Percentiles rank a stretch among this genome's conserved stretches.
Conservation (phyloP, 2,329 filamentous ascomycete genomes). For the Cryphonectria parasitica region DNA sequence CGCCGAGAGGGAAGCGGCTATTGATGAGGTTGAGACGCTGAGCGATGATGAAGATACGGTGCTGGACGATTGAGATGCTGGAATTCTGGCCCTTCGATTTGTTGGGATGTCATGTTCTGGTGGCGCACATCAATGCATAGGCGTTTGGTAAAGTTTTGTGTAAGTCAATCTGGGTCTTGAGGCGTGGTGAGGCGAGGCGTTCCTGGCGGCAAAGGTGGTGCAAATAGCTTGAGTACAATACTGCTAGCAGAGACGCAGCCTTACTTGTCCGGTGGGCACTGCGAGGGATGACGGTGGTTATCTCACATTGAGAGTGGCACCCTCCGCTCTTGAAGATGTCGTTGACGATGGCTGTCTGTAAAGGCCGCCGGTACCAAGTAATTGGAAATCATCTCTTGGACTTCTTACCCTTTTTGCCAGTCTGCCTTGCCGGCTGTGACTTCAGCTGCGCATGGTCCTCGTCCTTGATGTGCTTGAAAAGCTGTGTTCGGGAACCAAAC, state of each 20-base stretch:
- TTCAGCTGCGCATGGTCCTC: slow-evolving; percentile 67
- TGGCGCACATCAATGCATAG: slow-evolving; percentile 25
- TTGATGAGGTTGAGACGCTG: slow-evolving; percentile 88
- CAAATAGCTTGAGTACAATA: slow-evolving; percentile 1
- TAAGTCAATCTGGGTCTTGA: background rate
- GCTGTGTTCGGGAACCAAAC: slow-evolving; percentile 66
- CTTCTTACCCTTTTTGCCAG: slow-evolving; percentile 41
- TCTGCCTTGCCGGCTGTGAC: slow-evolving; percentile 37
- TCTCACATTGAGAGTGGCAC: background rate
- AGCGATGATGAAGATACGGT: slow-evolving; percentile 62
- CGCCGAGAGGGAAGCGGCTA: slow-evolving; percentile 68
- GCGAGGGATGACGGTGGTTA: background rate
- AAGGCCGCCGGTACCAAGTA: background rate
- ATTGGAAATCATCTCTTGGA: slow-evolving; percentile 40
- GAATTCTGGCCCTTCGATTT: background rate
- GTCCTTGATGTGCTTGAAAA: slow-evolving; percentile 75
- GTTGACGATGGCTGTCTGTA: background rate
- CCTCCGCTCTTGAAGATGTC: background rate
- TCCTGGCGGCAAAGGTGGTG: background rate
- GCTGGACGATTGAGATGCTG: slow-evolving; percentile 25
- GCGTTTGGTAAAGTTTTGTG: slow-evolving; percentile 6
- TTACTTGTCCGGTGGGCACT: background rate
- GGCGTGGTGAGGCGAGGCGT: slow-evolving; percentile 10
- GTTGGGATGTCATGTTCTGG: slow-evolving; percentile 8
- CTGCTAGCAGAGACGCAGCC: background rate